phyloP scores from a whole-genome alignment of 2,329 filamentous ascomycete species.

The Fusarium pseudonygamai region DNA sequence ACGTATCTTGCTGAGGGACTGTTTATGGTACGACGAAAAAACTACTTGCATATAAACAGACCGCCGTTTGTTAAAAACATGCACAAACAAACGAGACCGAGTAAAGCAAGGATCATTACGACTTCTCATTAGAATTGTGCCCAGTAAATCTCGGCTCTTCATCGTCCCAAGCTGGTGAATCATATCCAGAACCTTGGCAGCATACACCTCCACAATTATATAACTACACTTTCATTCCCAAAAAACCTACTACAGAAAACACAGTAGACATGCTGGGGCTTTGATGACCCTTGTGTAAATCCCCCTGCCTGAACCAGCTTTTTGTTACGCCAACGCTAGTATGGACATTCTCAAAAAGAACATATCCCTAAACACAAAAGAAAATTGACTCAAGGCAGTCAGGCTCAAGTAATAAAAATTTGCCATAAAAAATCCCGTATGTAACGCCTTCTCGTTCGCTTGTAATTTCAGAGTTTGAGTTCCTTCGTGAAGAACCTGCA shows the following conservation, averaged over 20 bases:
- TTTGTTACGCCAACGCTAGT: conserved; percentile 46
- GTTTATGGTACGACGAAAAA: background rate
- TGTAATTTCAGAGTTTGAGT: conserved; percentile 20
- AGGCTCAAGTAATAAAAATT: background rate
- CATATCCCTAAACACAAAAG: conserved; percentile 23
- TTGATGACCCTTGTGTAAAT: conserved; percentile 8
- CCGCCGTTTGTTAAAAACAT: background rate
- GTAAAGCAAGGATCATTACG: conserved; percentile 32
- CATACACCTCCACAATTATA: conserved; percentile 21
- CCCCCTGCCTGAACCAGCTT: conserved; percentile 32
- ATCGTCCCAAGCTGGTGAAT: conserved; percentile 1
- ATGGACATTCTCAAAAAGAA: conserved; percentile 41
- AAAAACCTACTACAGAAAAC: conserved; percentile 4
- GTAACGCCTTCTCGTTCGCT: conserved; percentile 35
- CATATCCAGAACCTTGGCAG: conserved; percentile 5
- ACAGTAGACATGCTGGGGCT: conserved; percentile 22
- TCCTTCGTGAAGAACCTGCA: conserved; percentile 16
- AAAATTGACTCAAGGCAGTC: conserved; percentile 10
- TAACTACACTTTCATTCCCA: conserved; percentile 13
- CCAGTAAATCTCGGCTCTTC: conserved; percentile 2
- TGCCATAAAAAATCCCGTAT: conserved; percentile 12
- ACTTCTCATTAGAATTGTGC: conserved; percentile 32
- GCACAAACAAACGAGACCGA: background rate
- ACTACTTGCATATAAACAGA: background rate
- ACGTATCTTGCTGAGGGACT: background rate